A percentile compares a stretch with the other conserved stretches of the same genome.
Evolutionary conservation across 2,329 filamentous ascomycete genomes (phyloP).

Genomic region (Fusarium sambucinum): DNA sequence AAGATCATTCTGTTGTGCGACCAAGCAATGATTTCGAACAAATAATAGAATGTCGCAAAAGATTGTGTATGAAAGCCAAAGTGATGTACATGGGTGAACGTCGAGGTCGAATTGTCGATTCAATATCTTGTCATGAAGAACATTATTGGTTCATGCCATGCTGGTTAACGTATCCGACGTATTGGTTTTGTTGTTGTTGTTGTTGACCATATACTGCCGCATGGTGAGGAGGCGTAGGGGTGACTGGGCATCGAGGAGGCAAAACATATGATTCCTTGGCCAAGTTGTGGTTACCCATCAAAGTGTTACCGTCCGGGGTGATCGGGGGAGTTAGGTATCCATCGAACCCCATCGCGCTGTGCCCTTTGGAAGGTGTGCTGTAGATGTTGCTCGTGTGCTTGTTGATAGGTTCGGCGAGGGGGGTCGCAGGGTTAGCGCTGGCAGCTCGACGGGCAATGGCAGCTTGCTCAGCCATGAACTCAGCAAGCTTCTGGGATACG

Average conservation of each 20-base stretch:
- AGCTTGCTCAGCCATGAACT: constrained; percentile 71
- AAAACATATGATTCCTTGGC: constrained; percentile 62
- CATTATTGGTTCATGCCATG: constrained; percentile 59
- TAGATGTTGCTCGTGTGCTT: constrained; percentile 70
- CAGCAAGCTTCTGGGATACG: constrained; percentile 67
- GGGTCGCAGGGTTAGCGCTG: constrained; percentile 66
- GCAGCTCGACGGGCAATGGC: constrained; percentile 63
- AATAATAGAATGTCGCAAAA: constrained; percentile 44
- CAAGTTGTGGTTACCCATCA: constrained; percentile 59
- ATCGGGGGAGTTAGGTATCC: constrained; percentile 89
- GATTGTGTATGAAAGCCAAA: constrained; percentile 32
- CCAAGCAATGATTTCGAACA: constrained; percentile 52
- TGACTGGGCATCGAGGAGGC: constrained; percentile 70
- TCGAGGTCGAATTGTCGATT: constrained; percentile 19
- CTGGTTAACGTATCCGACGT: constrained; percentile 58
- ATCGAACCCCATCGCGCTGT: constrained; percentile 73
- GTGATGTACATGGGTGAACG: constrained; percentile 20
- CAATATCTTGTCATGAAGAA: constrained; percentile 27
- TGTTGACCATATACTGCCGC: constrained; percentile 52
- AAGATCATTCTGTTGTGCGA: constrained; percentile 49
- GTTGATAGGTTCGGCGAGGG: constrained; percentile 66
- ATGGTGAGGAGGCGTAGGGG: constrained; percentile 67
- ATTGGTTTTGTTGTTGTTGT: constrained; percentile 49
- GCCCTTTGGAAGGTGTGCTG: constrained; percentile 83
- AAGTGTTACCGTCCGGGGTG: constrained; percentile 77